Base-by-base conservation (phyloP, 2,329 filamentous ascomycete species). In the Diaporthe humulicola region DNA sequence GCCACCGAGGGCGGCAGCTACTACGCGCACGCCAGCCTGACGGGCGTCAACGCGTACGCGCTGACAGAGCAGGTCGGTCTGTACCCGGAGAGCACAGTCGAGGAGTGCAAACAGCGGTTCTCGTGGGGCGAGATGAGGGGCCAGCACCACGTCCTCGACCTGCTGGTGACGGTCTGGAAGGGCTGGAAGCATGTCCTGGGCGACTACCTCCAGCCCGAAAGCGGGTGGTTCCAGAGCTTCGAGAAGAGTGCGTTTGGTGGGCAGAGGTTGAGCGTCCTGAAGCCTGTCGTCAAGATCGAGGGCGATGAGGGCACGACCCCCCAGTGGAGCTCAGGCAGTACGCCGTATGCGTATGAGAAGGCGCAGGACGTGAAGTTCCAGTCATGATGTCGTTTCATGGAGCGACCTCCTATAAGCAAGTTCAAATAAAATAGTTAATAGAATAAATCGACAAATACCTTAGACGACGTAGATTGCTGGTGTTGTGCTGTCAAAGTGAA, bases 1-100 rank as follows among this genome's bases (percentile, higher is more conserved):
- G 82, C 83, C 0, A 70, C 52, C 2, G 76, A 81, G 58, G 82
- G 82, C 6, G 82, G 81, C 33, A 80, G 79, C 72, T 83, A 83
- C 74, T 75, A 77, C 28, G 81, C 80, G n/a, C 79, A 80, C 42
- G 79, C 80, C 9, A 77, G 80, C 57, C 77, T 84, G 15, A 78
- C 79, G 22, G 79, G 78, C 4, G 79, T 79, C 15, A 80, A 82
- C 61, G 77, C 78, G 1, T 79, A 76, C 72, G 78, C 79, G 17
- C 77, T 84, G 22, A 77, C 76, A 10, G 77, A 79, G 64, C 80
- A 82, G 73, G 75, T 83, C 12, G 81, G 82, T 0, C 74, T 84
- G 22, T 83, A 84, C 78, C 75, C 80, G 4, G 66, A 60, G 61
- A 75, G 77, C 56, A 71, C 75, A 3, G 79, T 81, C 9, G 57